Conservation (phyloP, 768 basidiomycete genomes). For the Fomitopsis pulvina region DNA sequence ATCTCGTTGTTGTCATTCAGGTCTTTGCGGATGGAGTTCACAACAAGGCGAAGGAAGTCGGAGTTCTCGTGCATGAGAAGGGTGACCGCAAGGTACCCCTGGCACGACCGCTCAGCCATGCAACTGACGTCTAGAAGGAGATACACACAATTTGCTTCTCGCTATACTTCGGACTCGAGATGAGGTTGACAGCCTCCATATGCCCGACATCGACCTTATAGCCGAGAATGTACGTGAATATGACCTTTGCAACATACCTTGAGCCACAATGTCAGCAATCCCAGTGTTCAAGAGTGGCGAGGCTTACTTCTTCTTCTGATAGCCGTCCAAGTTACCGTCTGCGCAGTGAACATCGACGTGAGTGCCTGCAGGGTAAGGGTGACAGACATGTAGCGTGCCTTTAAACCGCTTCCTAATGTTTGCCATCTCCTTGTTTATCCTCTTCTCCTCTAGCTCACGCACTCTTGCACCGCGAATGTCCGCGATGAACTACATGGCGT, state of each 20-base stretch:
- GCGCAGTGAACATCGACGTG: background rate
- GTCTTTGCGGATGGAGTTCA: slow-evolving; percentile 98
- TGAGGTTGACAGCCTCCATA: slow-evolving; percentile 98
- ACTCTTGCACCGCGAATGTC: slow-evolving; percentile 97
- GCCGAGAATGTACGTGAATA: slow-evolving; percentile 98
- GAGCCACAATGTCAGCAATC: background rate
- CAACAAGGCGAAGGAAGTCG: slow-evolving; percentile 91
- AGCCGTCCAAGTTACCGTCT: slow-evolving; percentile 86
- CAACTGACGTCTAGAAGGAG: slow-evolving; percentile 1
- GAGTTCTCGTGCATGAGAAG: slow-evolving; percentile 99
- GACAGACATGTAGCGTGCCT: slow-evolving; percentile 34
- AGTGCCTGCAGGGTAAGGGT: background rate
- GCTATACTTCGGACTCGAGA: slow-evolving; percentile 90
- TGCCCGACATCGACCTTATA: slow-evolving; percentile 99
- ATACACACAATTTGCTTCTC: slow-evolving; percentile 94
- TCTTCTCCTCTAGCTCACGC: slow-evolving; percentile 94
- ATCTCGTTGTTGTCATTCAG: slow-evolving; percentile 91
- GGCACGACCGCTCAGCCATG: background rate
- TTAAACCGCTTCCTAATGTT: slow-evolving; percentile 99
- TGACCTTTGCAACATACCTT: slow-evolving; percentile 97
- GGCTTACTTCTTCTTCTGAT: slow-evolving; percentile 86
- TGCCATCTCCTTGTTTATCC: slow-evolving; percentile 99
- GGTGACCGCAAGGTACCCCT: slow-evolving; percentile 98
- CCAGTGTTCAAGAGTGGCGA: background rate
- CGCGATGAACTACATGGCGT: slow-evolving; percentile 80